Evolutionary conservation across 371 early-diverging fungal genomes (phyloP).

Genomic region (Parasitella parasitica): DNA sequence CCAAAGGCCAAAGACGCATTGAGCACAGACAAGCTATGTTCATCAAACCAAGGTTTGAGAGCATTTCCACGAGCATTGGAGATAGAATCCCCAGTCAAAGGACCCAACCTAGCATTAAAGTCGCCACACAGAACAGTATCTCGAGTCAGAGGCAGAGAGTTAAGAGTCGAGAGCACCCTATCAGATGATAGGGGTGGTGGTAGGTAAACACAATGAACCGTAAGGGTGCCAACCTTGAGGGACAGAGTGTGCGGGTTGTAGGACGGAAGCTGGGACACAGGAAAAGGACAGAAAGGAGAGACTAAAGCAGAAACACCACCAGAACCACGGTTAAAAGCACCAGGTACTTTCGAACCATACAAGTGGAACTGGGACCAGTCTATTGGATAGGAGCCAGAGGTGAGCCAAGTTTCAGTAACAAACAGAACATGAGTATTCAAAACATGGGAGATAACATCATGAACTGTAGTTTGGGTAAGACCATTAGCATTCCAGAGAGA

Average conservation of each 20-base stretch:
- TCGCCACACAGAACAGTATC: too few species aligned
- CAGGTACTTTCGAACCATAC: background rate
- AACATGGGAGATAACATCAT: background rate
- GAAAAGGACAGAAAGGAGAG: conserved; percentile 2
- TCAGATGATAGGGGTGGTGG: background rate
- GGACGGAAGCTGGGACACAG: background rate
- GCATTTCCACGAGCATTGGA: background rate
- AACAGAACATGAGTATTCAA: background rate
- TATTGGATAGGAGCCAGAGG: too few species aligned
- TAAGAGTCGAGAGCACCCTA: too few species aligned
- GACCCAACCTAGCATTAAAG: conserved; percentile 7
- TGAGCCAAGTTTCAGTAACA: too few species aligned
- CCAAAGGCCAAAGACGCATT: conserved; percentile 5
- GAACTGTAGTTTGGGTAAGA: background rate
- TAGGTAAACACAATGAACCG: too few species aligned
- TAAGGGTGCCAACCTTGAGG: background rate
- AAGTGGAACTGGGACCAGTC: background rate
- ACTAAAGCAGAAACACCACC: conserved; percentile 3
- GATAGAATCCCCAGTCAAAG: background rate
- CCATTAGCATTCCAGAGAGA: conserved; percentile 5
- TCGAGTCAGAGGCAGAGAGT: too few species aligned
- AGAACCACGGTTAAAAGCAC: background rate
- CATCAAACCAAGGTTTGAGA: background rate
- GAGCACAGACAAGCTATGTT: background rate
- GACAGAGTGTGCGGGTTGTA: background rate